These are phyloP conservation scores for Apostasia ramifera DNA, from an alignment of 106 monocot species.

Conservation along the genomic window DNA sequence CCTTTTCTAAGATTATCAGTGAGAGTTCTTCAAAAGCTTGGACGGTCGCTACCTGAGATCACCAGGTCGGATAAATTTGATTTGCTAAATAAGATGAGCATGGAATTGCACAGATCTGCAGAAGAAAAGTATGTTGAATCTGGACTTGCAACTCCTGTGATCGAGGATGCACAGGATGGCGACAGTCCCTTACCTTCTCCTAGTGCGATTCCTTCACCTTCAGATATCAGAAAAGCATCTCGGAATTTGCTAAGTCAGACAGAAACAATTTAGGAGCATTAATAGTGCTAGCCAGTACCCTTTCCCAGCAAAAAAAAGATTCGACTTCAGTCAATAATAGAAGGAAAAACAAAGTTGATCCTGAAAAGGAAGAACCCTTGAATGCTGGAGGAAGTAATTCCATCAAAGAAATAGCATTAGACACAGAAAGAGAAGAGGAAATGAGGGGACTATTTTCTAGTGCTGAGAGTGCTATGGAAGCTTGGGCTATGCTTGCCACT, in stretches of 20 bases:
- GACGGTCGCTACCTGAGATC: conserved; percentile 61
- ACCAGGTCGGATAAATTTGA: conserved; percentile 54
- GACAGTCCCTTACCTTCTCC: conserved; percentile 1
- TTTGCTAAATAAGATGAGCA: conserved; percentile 45
- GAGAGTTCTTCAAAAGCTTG: conserved; percentile 55
- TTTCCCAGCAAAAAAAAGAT: conserved; percentile 46
- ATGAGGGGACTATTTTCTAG: conserved; percentile 70
- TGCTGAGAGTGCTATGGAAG: conserved; percentile 99
- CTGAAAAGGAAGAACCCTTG: conserved; percentile 10
- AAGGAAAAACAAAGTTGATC: conserved; percentile 12
- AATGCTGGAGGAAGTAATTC: conserved; percentile 2
- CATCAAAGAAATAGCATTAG: conserved; percentile 14
- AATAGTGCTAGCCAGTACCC: conserved; percentile 41
- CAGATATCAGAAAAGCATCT: conserved; percentile 68
- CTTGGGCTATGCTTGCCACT: conserved; percentile 95
- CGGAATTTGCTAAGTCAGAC: conserved; percentile 67
- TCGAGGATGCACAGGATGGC: conserved; percentile 20
- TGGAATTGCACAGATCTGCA: conserved; percentile 50
- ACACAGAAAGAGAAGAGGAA: conserved; percentile 39
- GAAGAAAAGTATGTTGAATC: conserved; percentile 76
- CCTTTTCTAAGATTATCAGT: conserved; percentile 36
- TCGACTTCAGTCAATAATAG: conserved; percentile 2
- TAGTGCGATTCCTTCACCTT: conserved; percentile 16
- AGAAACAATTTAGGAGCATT: conserved; percentile 79
- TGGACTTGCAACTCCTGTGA: conserved; percentile 67